A percentile compares a stretch with the other conserved stretches of the same genome.
Conservation (phyloP, 306 rosid species). For the Pterocarpus santalinus region DNA sequence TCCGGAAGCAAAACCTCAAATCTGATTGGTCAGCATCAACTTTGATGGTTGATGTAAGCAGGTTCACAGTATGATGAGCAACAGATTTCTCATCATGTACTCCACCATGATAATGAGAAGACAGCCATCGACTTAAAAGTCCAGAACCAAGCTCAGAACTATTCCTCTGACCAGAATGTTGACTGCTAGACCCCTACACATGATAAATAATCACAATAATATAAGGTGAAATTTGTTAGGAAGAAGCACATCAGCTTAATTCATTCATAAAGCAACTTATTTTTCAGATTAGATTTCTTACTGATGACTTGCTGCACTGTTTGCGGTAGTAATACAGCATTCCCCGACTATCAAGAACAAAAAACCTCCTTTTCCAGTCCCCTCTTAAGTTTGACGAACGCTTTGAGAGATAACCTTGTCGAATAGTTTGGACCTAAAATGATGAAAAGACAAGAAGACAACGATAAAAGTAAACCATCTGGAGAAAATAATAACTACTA, state of each 20-base stretch:
- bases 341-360: constrained; percentile 99
- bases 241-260: constrained; percentile 38
- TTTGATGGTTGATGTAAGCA: constrained; percentile 97
- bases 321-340: constrained; percentile 98
- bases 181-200: constrained; percentile 80
- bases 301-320: constrained; percentile 92
- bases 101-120: constrained; percentile 97
- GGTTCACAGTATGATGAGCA: constrained; percentile 98
- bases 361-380: constrained; percentile 99
- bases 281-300: constrained; percentile 60
- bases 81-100: constrained; percentile 99
- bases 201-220: constrained; percentile 44
- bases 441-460: constrained; percentile 30
- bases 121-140: constrained; percentile 96
- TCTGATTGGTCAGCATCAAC: constrained; percentile 99
- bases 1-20: constrained; percentile 96
- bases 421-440: constrained; percentile 94
- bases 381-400: constrained; percentile 97
- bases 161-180: constrained; percentile 93
- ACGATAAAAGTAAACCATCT: constrained; percentile 24
- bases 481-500: constrained; percentile 20
- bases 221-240: constrained; percentile 35
- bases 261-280: constrained; percentile 37
- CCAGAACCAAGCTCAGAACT: constrained; percentile 99
- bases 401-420: constrained; percentile 99